Base-by-base conservation (phyloP, 441 rosid species). In the Syzygium syzygioides region DNA sequence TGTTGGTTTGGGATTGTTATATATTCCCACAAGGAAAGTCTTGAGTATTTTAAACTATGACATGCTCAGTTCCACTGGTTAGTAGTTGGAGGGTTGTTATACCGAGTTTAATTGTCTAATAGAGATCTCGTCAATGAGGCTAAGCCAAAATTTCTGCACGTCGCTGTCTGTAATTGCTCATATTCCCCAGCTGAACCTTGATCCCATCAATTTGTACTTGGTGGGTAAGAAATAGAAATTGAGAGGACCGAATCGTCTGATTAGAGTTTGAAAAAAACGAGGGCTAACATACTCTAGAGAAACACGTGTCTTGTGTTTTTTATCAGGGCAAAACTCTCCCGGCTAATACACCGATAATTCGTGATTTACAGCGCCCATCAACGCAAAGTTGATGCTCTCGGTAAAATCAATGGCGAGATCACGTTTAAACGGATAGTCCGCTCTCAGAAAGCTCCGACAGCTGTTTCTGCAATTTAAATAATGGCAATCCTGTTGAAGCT, bases 41-140 rank as follows among this genome's bases (percentile, higher is more conserved):
- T 45, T 1, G 89, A 89, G 66, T 60, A 59, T 28, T 13, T 86
- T 79, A 28, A 50, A 54, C 32, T 52, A 34, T 62, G 86, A 71
- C 88, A 90, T 60, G 25, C 55, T 55, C 48, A 76, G 62, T 90
- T 87, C 90, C 45, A 86, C 89, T 32, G 91, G 64, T 91, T 83
- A 87, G 95, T 93, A 85, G 94, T 90, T 94, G 93, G 86, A 86
- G 93, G 91, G 93, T 94, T 89, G 96, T 93, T 94, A 64, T 88
- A 87, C 55, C 15, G 79, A 76, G 83, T 76, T 76, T 5, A 25
- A 23, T 76, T 5, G 52, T 45, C n/a, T 76, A 23, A 37, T 12
- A 71, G 41, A 20, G 28, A 71, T 6, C 83, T n/a, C 52, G 37
- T 71, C 83, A 71, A 71, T 37, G 52, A 71, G 83, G 83, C 52